Evolutionary conservation across 176 grass and related monocot species (phyloP).

Genomic region (Chloris gayana): DNA sequence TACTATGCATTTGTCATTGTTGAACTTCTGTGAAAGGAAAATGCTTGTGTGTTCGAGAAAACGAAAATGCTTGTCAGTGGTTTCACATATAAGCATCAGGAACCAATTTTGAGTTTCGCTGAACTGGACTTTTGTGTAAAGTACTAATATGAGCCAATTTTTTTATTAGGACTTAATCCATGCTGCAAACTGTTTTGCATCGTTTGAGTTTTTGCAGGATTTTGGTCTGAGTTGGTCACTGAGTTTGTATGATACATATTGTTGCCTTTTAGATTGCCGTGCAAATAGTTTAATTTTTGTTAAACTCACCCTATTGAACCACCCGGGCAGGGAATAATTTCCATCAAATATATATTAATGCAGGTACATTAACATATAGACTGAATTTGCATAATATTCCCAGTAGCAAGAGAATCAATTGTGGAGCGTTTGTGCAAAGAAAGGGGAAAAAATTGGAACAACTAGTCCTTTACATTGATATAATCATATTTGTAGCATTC

Average conservation of each 20-base stretch:
- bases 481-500: background rate
- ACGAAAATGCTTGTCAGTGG: conserved; percentile 4
- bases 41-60: too few species aligned
- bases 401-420: background rate
- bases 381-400: background rate
- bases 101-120: conserved; percentile 11
- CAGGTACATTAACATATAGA: background rate
- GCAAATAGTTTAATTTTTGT: background rate
- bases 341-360: background rate
- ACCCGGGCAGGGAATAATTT: too few species aligned
- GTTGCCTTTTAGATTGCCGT: conserved; percentile 3
- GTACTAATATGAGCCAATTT: background rate
- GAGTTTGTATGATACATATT: background rate
- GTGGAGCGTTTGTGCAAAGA: background rate
- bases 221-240: conserved; percentile 5
- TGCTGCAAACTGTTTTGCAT: background rate
- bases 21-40: conserved; percentile 22
- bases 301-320: background rate
- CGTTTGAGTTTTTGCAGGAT: conserved; percentile 3
- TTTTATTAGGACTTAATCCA: background rate
- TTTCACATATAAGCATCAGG: background rate
- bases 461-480: conserved; percentile 25
- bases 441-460: background rate
- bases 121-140: conserved; percentile 8
- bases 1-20: background rate